Conservation (phyloP, 129 eudicot genomes). For the Flaveria trinervia region DNA sequence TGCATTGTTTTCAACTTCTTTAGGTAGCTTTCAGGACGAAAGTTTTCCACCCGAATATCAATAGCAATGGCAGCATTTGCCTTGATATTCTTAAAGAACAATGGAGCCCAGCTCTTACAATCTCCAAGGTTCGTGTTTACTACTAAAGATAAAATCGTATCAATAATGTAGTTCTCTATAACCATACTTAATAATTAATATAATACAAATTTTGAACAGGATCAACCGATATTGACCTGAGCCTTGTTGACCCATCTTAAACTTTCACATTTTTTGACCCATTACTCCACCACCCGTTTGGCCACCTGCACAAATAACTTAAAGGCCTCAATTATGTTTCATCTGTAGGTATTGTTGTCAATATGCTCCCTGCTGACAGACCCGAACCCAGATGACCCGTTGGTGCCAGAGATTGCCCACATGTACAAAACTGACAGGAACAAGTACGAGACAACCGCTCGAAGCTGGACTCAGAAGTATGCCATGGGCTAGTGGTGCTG, state of each 20-base stretch:
- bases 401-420: conserved; percentile 65
- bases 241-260: too few species aligned
- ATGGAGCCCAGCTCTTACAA: conserved; percentile 90
- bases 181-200: not conserved
- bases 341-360: conserved; percentile 50
- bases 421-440: conserved; percentile 58
- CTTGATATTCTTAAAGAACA: conserved; percentile 91
- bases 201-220: not conserved
- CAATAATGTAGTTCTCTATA: not conserved
- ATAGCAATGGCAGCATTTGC: conserved; percentile 87
- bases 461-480: conserved; percentile 75
- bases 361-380: conserved; percentile 59
- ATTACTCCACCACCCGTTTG: not conserved
- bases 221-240: not conserved
- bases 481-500: conserved; percentile 56
- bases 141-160: conserved; percentile 4
- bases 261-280: too few species aligned
- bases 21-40: conserved; percentile 50
- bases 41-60: conserved; percentile 26
- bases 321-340: not conserved
- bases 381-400: conserved; percentile 63
- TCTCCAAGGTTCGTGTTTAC: conserved; percentile 56
- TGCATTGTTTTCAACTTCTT: conserved; percentile 6
- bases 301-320: not conserved
- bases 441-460: conserved; percentile 66